These are phyloP conservation scores for Helminthosporium solani DNA, from an alignment of 2,329 filamentous ascomycete genomes.

Conservation along the genomic window DNA sequence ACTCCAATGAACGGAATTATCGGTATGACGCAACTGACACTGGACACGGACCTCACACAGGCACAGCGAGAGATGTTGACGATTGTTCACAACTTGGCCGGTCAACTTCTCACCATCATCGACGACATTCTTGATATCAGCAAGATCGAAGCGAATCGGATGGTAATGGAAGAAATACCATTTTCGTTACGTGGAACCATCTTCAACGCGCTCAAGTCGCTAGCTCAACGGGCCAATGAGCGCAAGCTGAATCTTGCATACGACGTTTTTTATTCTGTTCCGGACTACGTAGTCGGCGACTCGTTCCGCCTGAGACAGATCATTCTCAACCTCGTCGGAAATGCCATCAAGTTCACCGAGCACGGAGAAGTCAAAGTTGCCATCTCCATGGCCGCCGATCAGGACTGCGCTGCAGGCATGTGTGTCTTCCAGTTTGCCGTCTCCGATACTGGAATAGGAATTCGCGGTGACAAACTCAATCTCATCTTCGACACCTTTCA, in stretches of 20 bases:
- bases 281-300: constrained; percentile 93
- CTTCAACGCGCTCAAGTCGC: constrained; percentile 93
- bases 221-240: constrained; percentile 97
- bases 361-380: constrained; percentile 92
- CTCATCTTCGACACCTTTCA: constrained; percentile 99
- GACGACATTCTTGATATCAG: constrained; percentile 73
- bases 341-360: constrained; percentile 98
- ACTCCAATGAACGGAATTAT: constrained; percentile 98
- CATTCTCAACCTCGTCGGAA: constrained; percentile 94
- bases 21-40: constrained; percentile 93
- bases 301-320: constrained; percentile 96
- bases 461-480: constrained; percentile 90
- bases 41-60: constrained; percentile 89
- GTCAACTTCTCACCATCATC: constrained; percentile 95
- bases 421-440: constrained; percentile 96
- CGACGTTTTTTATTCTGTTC: constrained; percentile 87
- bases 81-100: constrained; percentile 94
- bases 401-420: constrained; percentile 68
- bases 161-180: constrained; percentile 97
- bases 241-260: constrained; percentile 92
- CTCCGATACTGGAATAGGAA: constrained; percentile 94
- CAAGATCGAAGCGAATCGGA: constrained; percentile 88
- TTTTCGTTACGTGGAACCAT: constrained; percentile 93
- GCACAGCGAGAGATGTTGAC: constrained; percentile 98
- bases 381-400: constrained; percentile 71